phyloP scores from a whole-genome alignment of 75 land plant genomes.

The Selaginella moellendorffii region DNA sequence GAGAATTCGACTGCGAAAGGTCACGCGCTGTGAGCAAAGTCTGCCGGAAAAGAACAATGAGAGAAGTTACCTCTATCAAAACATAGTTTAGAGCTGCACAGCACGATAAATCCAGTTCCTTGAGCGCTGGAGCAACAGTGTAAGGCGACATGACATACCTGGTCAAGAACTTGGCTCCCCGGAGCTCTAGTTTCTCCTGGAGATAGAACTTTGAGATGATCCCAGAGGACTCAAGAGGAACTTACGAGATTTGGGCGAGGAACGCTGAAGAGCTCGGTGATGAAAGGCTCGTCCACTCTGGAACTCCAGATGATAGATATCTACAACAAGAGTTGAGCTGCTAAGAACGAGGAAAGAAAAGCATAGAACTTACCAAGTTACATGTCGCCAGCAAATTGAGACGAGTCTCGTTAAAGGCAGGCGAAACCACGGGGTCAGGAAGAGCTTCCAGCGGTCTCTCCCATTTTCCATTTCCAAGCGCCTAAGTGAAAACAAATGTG shows the following conservation, averaged over 20 bases:
- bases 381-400: neutral
- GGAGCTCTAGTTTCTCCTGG: constrained; percentile 5
- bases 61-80: constrained; percentile 1
- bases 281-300: neutral
- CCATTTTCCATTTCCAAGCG: constrained; percentile 5
- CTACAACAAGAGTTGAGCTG: neutral
- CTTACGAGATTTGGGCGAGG: constrained; percentile 1
- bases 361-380: neutral
- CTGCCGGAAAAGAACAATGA: neutral
- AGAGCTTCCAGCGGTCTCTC: constrained; percentile 4
- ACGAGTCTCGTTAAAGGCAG: neutral
- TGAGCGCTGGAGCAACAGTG: neutral
- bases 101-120: constrained; percentile 7
- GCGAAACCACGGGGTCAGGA: constrained; percentile 1
- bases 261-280: neutral
- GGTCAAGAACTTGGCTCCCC: constrained; percentile 7
- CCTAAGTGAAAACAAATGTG: neutral
- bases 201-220: neutral
- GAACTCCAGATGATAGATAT: constrained; percentile 1
- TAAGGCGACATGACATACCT: constrained; percentile 1
- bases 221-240: neutral
- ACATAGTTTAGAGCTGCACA: constrained; percentile 11
- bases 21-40: too few relatives aligned
- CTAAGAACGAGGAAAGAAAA: too few relatives aligned
- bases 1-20: neutral